Evolutionary conservation across 208 protist species (phyloP).

Genomic region (Trypanosoma lewisi): DNA sequence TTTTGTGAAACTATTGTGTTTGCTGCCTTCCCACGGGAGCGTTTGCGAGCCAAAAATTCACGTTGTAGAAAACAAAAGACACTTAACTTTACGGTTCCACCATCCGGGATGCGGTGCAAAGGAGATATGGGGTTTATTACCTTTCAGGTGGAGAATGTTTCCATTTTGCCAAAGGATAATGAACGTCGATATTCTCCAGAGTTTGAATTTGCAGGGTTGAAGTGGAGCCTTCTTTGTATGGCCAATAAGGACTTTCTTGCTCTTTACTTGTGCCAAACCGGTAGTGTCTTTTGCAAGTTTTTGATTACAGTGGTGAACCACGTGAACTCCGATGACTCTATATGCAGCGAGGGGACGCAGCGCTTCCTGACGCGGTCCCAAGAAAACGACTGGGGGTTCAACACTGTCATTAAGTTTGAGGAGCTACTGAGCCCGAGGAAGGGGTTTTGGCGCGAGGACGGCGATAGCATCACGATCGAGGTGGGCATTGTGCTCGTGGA

Average conservation of each 20-base stretch:
- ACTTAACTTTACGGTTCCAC: slow-evolving; percentile 79
- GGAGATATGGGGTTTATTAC: slow-evolving; percentile 91
- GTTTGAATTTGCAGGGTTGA: slow-evolving; percentile 82
- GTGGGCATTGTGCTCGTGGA: slow-evolving; percentile 88
- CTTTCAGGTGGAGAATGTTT: slow-evolving; percentile 88
- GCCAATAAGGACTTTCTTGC: slow-evolving; percentile 85
- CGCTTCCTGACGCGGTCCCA: slow-evolving; percentile 80
- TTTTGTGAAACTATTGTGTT: slow-evolving; percentile 89
- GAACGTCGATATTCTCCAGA: slow-evolving; percentile 90
- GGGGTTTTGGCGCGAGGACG: slow-evolving; percentile 67
- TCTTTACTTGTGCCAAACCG: slow-evolving; percentile 89
- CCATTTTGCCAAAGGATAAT: slow-evolving; percentile 79
- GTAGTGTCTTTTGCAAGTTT: slow-evolving; percentile 91
- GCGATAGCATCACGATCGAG: slow-evolving; percentile 87
- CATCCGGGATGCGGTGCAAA: slow-evolving; percentile 64
- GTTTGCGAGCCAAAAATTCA: slow-evolving; percentile 68
- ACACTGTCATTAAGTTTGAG: slow-evolving; percentile 85
- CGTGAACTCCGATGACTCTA: slow-evolving; percentile 78
- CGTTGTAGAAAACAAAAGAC: slow-evolving; percentile 70
- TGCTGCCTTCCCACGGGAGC: slow-evolving; percentile 82
- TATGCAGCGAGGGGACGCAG: slow-evolving; percentile 90
- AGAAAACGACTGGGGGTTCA: slow-evolving; percentile 93
- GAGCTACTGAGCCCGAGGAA: slow-evolving; percentile 74
- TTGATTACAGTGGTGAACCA: slow-evolving; percentile 90
- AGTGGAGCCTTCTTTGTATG: slow-evolving; percentile 91